Conservation (phyloP, 768 basidiomycete species). For the Naganishia randhawae region DNA sequence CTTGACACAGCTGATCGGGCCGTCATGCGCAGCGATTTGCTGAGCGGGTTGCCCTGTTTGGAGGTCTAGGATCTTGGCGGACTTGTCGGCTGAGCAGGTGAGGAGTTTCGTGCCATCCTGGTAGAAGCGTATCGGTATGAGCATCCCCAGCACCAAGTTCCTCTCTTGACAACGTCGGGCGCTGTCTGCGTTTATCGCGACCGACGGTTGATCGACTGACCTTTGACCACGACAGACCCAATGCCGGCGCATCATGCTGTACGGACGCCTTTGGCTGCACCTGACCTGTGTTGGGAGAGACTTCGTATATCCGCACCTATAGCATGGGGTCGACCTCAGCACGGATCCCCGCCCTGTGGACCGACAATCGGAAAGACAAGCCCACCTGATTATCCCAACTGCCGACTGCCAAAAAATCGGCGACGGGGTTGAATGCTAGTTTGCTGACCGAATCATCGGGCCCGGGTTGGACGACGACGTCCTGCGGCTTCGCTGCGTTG, state of each 20-base stretch:
- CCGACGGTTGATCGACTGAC: too few species aligned
- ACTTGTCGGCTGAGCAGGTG: slow-evolving; percentile 91
- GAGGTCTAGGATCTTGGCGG: slow-evolving; percentile 88
- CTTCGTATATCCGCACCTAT: slow-evolving; percentile 91
- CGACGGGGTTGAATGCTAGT: slow-evolving; percentile 74
- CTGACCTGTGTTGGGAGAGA: slow-evolving; percentile 61
- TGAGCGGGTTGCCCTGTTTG: slow-evolving; percentile 66
- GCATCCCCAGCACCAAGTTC: too few species aligned
- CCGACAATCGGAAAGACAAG: too few species aligned
- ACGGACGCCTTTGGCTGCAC: slow-evolving; percentile 88
- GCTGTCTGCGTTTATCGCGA: too few species aligned
- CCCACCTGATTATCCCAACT: slow-evolving; percentile 88
- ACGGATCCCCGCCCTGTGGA: too few species aligned
- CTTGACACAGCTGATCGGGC: slow-evolving; percentile 73
- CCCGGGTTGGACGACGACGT: slow-evolving; percentile 74
- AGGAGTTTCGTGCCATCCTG: slow-evolving; percentile 87
- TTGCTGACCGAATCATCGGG: slow-evolving; percentile 83
- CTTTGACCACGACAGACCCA: slow-evolving; percentile 87
- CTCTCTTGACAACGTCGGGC: too few species aligned
- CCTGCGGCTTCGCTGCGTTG: slow-evolving; percentile 58
- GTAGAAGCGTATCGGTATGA: not conserved
- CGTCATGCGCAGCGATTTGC: slow-evolving; percentile 88
- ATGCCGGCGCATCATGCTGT: slow-evolving; percentile 80
- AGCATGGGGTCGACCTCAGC: slow-evolving; percentile 13
- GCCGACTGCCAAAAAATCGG: slow-evolving; percentile 85